Evolutionary conservation across 1,284 basidiomycete genomes (phyloP).

Genomic region (Leccinum ponderosum): DNA sequence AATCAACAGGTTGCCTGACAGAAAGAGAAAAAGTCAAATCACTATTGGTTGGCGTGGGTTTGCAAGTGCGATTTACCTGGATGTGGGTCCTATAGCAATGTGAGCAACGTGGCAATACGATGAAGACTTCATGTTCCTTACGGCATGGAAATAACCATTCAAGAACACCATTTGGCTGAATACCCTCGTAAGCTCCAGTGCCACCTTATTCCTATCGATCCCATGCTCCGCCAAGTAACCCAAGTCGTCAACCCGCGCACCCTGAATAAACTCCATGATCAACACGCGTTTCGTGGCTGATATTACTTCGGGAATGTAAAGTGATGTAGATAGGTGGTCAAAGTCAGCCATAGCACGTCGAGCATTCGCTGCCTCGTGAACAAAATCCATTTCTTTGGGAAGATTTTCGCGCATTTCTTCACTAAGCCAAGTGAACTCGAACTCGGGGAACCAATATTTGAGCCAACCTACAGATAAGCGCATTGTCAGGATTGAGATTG

Average conservation of each 20-base stretch:
- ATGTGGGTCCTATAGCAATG: slow-evolving; percentile 64
- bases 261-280: slow-evolving; percentile 93
- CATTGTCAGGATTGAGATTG: neutral
- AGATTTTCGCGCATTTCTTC: slow-evolving; percentile 93
- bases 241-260: slow-evolving; percentile 89
- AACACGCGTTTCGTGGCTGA: slow-evolving; percentile 85
- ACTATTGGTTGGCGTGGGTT: neutral
- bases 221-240: slow-evolving; percentile 79
- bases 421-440: slow-evolving; percentile 94
- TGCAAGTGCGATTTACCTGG: slow-evolving; percentile 47
- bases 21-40: slow-evolving; percentile 2
- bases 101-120: slow-evolving; percentile 1
- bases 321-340: slow-evolving; percentile 66
- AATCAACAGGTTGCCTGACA: slow-evolving; percentile 86
- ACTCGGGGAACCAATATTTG: slow-evolving; percentile 85
- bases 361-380: slow-evolving; percentile 89
- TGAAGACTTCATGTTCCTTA: slow-evolving; percentile 36
- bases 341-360: slow-evolving; percentile 76
- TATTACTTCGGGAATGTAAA: slow-evolving; percentile 91
- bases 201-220: slow-evolving; percentile 94
- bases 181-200: slow-evolving; percentile 85
- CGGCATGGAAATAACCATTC: slow-evolving; percentile 90
- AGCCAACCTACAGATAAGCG: slow-evolving; percentile 62
- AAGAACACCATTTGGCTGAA: slow-evolving; percentile 97
- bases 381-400: slow-evolving; percentile 95